A percentile compares a stretch with the other conserved stretches of the same genome.
phyloP scores from a whole-genome alignment of 129 eudicot genomes.

The Helichrysum umbraculigerum region DNA sequence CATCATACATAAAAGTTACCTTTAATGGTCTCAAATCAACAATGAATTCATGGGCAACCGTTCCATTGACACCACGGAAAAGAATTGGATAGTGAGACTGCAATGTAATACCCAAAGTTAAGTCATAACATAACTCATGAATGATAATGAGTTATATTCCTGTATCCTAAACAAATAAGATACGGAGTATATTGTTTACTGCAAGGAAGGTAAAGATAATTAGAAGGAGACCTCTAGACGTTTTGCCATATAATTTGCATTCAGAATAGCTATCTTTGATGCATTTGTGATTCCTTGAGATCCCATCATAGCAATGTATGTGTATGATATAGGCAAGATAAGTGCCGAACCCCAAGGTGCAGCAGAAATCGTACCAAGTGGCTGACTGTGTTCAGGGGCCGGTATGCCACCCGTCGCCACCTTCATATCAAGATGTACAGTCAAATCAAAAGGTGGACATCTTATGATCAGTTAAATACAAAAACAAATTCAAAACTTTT shows the following conservation, averaged over 20 bases:
- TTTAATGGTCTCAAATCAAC: conserved; percentile 90
- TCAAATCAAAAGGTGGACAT: conserved; percentile 7
- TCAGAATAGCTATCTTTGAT: conserved; percentile 93
- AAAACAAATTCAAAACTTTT: neutral
- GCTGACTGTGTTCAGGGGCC: conserved; percentile 61
- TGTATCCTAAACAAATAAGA: neutral
- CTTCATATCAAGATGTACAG: conserved; percentile 37
- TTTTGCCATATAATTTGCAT: conserved; percentile 98
- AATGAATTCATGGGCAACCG: conserved; percentile 93
- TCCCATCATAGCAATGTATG: conserved; percentile 99
- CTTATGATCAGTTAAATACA: neutral
- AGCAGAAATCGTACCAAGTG: conserved; percentile 96
- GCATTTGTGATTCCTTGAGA: conserved; percentile 92
- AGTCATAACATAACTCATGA: neutral
- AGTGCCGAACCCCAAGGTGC: conserved; percentile 99
- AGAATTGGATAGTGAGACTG: conserved; percentile 93
- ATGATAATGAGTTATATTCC: neutral
- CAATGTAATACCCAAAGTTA: conserved; percentile 4
- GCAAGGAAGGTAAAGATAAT: conserved; percentile 16
- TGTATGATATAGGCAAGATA: conserved; percentile 95
- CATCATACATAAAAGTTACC: conserved; percentile 36
- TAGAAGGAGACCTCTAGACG: conserved; percentile 74
- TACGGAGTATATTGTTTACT: neutral
- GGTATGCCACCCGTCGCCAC: conserved; percentile 93
- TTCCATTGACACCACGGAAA: conserved; percentile 98